Evolutionary conservation across 441 rosid species (phyloP), one percentile per base, ranked within the genome.

Genomic region (Flueggea neowawraea): DNA sequence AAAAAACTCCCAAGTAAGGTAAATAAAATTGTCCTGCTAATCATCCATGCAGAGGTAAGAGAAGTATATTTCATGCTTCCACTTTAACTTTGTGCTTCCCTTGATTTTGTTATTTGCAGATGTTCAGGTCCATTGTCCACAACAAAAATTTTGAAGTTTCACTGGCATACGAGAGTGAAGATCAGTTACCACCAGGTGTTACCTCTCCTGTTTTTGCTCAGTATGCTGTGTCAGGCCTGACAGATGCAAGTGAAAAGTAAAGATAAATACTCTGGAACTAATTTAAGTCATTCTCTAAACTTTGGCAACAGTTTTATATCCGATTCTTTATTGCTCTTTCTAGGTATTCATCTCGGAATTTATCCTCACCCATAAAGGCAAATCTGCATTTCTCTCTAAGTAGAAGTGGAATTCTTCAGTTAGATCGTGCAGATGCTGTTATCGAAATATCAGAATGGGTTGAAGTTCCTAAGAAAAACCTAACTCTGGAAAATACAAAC

Each of bases 371-470:
- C 51, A 83, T 92, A 82, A 92, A 95, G 75, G 78, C 99, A 77
- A 92, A 72, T 75, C 68, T 95, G 71, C 99, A 95, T 75, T 95
- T 89, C 76, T 90, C 91, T 75, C 89, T 95, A 54, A 88, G 96
- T 78, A 79, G 94, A 78, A 91, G 96, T 75, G 99, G 98, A 61
- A 69, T 95, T 78, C 81, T 95, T 61, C 84, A 83, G 63, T 80
- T 95, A 75, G 98, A 95, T 75, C 84, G 97, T 55, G 97, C 91
- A 74, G 98, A 95, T 61, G 98, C 97, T 70, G 87, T 85, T 58
- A 71, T 95, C 75, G 98, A 95, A 75, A 82, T 91, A 75, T 82
- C 95, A 41, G 99, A 91, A 69, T 95, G 99, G 99, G 95, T 90
- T 62, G 97, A 90, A 67, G 92, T 91, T 66, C 95, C 97, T 52